phyloP scores from a whole-genome alignment of 768 basidiomycete species.

The Boletus tomentosulus region DNA sequence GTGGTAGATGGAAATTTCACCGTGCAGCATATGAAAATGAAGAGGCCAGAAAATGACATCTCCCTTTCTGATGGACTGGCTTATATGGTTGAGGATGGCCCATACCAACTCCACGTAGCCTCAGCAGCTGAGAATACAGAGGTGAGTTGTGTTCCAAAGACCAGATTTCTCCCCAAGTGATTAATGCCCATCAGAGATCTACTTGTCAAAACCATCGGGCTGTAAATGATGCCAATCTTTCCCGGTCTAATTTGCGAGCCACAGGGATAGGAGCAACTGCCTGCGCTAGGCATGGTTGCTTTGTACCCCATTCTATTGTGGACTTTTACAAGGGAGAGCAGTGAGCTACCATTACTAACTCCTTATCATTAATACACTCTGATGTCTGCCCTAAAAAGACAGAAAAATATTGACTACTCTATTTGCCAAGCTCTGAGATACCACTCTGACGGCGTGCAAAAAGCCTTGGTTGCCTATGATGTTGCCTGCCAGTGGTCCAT shows the following conservation, averaged over 20 bases:
- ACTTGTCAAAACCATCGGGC: slow-evolving; percentile 18
- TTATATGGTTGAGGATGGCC: not conserved
- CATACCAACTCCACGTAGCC: not conserved
- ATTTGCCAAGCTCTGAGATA: slow-evolving; percentile 20
- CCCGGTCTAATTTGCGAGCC: slow-evolving; percentile 11
- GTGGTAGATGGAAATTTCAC: not conserved
- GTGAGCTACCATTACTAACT: too few species aligned
- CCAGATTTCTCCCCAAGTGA: too few species aligned
- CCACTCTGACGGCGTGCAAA: not conserved
- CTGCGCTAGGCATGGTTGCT: slow-evolving; percentile 33
- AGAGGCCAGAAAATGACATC: not conserved
- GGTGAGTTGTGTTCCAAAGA: too few species aligned
- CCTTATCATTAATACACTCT: too few species aligned
- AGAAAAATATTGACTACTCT: slow-evolving; percentile 29
- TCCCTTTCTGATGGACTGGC: not conserved
- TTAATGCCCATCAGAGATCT: too few species aligned
- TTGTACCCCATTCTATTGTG: slow-evolving; percentile 27
- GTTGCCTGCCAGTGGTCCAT: too few species aligned
- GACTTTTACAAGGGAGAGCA: slow-evolving; percentile 33
- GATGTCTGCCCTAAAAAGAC: slow-evolving; percentile 10
- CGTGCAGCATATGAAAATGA: not conserved
- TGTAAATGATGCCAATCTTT: slow-evolving; percentile 12
- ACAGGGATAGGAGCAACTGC: slow-evolving; percentile 30
- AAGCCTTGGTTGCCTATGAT: too few species aligned
- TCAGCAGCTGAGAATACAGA: not conserved